Percentiles rank a stretch among this genome's conserved stretches.
Conservation (phyloP, 1,284 basidiomycete genomes). For the Phenoliferia sp. region DNA sequence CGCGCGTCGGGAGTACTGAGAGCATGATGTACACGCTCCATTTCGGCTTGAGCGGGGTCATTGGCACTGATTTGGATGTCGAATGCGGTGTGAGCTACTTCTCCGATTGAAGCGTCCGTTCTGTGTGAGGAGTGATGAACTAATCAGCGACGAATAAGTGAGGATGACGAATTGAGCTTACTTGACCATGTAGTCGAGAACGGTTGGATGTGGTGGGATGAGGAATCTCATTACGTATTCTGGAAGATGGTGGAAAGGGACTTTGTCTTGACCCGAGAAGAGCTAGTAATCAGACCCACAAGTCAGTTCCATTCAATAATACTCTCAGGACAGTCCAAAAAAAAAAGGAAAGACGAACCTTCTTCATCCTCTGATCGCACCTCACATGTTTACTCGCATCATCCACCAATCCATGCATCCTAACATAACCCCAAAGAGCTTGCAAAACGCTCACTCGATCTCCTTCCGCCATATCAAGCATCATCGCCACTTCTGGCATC, state of each 20-base stretch:
- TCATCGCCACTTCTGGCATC: slow-evolving; percentile 64
- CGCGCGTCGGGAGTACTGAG: slow-evolving; percentile 67
- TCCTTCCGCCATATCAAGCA: slow-evolving; percentile 80
- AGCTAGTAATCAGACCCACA: slow-evolving; percentile 40
- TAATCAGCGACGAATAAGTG: neutral
- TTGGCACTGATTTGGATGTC: slow-evolving; percentile 87
- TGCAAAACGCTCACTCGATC: slow-evolving; percentile 76
- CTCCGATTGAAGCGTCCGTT: neutral
- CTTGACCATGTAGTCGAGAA: slow-evolving; percentile 65
- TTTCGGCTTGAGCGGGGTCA: slow-evolving; percentile 65
- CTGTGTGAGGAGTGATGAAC: neutral
- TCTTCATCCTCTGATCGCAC: slow-evolving; percentile 63
- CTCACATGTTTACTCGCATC: slow-evolving; percentile 73
- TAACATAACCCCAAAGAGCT: slow-evolving; percentile 89
- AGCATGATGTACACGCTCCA: slow-evolving; percentile 60
- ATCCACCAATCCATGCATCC: slow-evolving; percentile 78
- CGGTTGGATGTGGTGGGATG: slow-evolving; percentile 70
- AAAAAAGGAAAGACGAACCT: slow-evolving; percentile 34
- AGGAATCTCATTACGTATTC: slow-evolving; percentile 80
- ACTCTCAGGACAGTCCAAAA: no score
- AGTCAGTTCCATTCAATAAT: no score
- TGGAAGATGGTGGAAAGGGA: slow-evolving; percentile 75
- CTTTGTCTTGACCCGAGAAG: slow-evolving; percentile 55
- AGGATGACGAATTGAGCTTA: neutral
- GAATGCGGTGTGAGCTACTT: slow-evolving; percentile 52